phyloP scores from a whole-genome alignment of 129 eudicot species.

The Flaveria bidentis region DNA sequence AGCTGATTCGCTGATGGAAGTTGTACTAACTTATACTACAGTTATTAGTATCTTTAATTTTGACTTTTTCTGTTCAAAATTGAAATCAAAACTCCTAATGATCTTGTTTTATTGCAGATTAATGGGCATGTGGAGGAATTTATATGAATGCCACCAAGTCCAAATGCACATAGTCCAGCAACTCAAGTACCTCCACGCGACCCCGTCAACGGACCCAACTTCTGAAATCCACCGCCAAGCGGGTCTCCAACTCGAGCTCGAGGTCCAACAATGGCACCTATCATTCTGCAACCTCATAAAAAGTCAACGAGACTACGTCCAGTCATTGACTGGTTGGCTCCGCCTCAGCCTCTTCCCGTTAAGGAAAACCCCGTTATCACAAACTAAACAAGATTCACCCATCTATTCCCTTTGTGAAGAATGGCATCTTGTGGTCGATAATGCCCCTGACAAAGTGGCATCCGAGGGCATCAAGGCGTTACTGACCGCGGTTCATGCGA shows the following conservation, averaged over 20 bases:
- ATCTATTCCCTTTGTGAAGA: slow-evolving; percentile 88
- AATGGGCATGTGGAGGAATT: slow-evolving; percentile 93
- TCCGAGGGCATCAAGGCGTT: slow-evolving; percentile 88
- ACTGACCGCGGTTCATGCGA: slow-evolving; percentile 64
- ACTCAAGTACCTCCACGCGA: slow-evolving; percentile 64
- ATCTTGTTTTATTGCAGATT: slow-evolving; percentile 44
- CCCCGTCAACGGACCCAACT: slow-evolving; percentile 62
- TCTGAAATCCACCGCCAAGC: slow-evolving; percentile 84
- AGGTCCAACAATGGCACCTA: slow-evolving; percentile 87
- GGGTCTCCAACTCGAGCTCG: slow-evolving; percentile 89
- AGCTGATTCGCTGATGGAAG: slow-evolving; percentile 9
- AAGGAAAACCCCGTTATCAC: slow-evolving; percentile 47
- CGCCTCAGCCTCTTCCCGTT: slow-evolving; percentile 92
- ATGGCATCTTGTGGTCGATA: slow-evolving; percentile 83
- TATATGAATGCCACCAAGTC: slow-evolving; percentile 95
- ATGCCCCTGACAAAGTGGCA: slow-evolving; percentile 92
- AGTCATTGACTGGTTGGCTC: slow-evolving; percentile 94
- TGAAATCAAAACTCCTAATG: not conserved
- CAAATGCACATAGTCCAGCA: slow-evolving; percentile 92
- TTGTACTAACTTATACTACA: not conserved
- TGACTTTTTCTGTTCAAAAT: slow-evolving; percentile 5
- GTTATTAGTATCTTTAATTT: not conserved
- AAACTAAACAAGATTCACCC: slow-evolving; percentile 63
- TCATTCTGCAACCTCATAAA: slow-evolving; percentile 78
- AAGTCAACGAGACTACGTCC: slow-evolving; percentile 84